These are phyloP conservation scores for Bauhinia variegata DNA, from an alignment of 306 rosid genomes.

Conservation along the genomic window DNA sequence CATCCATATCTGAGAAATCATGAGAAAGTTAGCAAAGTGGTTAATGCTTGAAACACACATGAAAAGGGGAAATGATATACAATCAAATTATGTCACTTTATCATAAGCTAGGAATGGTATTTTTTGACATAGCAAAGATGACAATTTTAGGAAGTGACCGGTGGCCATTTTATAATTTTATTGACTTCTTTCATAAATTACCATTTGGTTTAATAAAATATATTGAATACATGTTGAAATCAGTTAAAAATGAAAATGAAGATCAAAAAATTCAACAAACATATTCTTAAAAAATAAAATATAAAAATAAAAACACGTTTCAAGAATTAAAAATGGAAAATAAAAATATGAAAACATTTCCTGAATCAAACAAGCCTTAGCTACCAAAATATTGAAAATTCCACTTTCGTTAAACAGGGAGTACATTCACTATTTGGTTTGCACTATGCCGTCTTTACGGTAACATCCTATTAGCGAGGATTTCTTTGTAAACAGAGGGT, in stretches of 20 bases:
- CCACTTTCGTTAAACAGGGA: not conserved
- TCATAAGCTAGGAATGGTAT: not conserved
- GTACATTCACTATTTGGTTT: too few species aligned
- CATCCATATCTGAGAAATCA: not conserved
- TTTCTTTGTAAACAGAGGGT: not conserved
- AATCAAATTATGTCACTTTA: slow-evolving; percentile 6
- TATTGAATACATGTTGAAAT: too few species aligned
- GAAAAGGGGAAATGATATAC: not conserved
- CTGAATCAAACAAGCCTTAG: too few species aligned
- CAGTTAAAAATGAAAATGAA: too few species aligned
- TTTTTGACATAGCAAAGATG: not conserved
- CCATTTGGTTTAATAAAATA: too few species aligned
- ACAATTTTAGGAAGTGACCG: not conserved
- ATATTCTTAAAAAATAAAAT: too few species aligned
- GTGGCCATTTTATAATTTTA: too few species aligned
- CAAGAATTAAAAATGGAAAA: not conserved
- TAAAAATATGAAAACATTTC: too few species aligned
- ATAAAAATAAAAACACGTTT: not conserved
- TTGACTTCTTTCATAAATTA: too few species aligned
- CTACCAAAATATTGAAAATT: not conserved
- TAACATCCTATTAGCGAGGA: not conserved
- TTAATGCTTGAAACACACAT: not conserved
- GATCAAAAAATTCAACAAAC: too few species aligned
- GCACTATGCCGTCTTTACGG: not conserved
- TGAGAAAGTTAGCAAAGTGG: not conserved